Base-by-base conservation (phyloP, 1,284 basidiomycete species). In the Acaromyces ingoldii region DNA sequence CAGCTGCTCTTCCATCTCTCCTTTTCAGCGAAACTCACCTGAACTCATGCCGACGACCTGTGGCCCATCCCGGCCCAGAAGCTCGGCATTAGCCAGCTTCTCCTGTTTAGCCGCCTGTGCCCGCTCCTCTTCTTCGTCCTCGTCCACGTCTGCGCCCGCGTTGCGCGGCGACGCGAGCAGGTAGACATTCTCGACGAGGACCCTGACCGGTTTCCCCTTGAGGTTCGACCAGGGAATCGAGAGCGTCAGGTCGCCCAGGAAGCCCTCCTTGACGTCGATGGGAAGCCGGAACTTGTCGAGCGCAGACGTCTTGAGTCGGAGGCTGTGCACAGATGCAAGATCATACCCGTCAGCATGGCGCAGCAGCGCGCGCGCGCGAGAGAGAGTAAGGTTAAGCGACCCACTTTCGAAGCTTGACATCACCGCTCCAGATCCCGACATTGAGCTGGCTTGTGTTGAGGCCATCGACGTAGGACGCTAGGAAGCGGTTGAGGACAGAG, bases 221-320 rank as follows among this genome's bases (percentile, higher is more conserved):
- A 98, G 80, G 67, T 91, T 90, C 77, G 88, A 85, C 91, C 92
- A 98, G 56, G 95, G 89, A n/a, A 99, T 83, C 15, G 87, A 89
- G 10, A 98, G 79, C 0, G 89, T 90, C 57, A 98, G 86, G 62
- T 85, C 90, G 36, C 95, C 95, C 45, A 98, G 83, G 77, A 93
- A 86, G 34, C 75, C 95, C 80, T 98, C 91, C 19, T 91, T 80
- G 26, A 99, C 91, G 79, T 98, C 92, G 3, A 99, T 86, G 0
- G 96, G 96, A 17, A 99, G 80, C 52, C 90, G 83, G 75, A 98
- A 95, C 76, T 96, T 92, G 78, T 99, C 95, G 53, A 99, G 80
- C 0, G 90, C 91, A 38, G 88, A 88, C 77, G 87, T 92, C 80
- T 96, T 98, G 65, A 99, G 81, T 44, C 85, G 85, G 43, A 98